Evolutionary conservation across 768 basidiomycete species (phyloP).

Genomic region (Paxillus involutus): DNA sequence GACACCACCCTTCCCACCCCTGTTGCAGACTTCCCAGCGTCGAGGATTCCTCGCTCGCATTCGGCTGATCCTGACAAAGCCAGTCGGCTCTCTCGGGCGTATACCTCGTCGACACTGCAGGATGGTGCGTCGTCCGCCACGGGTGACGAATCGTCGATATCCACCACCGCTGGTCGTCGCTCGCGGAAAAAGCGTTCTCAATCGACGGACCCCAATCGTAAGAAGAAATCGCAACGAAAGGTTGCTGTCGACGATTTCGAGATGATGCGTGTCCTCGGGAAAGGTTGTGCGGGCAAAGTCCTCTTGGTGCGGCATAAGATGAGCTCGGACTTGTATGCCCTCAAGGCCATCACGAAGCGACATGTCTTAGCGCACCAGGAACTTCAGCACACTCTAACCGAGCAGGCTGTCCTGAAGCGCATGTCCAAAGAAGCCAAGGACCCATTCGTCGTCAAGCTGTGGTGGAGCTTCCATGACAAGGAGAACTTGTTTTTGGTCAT

Average conservation of each 20-base stretch:
- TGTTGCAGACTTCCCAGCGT: slow-evolving; percentile 32
- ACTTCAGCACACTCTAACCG: slow-evolving; percentile 92
- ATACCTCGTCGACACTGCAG: slow-evolving; percentile 50
- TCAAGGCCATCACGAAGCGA: slow-evolving; percentile 98
- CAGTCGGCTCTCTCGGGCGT: slow-evolving; percentile 57
- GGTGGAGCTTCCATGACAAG: slow-evolving; percentile 98
- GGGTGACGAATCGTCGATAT: slow-evolving; percentile 73
- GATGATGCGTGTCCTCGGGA: slow-evolving; percentile 94
- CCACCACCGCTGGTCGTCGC: slow-evolving; percentile 47
- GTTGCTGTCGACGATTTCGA: slow-evolving; percentile 91
- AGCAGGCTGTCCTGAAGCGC: slow-evolving; percentile 91
- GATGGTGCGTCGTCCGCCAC: slow-evolving; percentile 57
- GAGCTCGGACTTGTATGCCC: slow-evolving; percentile 74
- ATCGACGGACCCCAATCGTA: slow-evolving; percentile 49
- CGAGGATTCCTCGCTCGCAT: slow-evolving; percentile 72
- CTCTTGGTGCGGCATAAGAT: slow-evolving; percentile 83
- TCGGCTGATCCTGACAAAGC: slow-evolving; percentile 77
- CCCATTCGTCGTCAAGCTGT: slow-evolving; percentile 93
- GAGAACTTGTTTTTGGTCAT: slow-evolving; percentile 97
- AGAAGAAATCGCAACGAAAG: slow-evolving; percentile 59
- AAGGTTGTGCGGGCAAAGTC: slow-evolving; percentile 97
- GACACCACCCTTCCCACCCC: slow-evolving; percentile 37
- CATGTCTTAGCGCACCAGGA: slow-evolving; percentile 97
- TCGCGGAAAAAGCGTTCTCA: slow-evolving; percentile 55
- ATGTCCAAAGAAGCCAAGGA: slow-evolving; percentile 89